Conservation (phyloP, 495 filamentous ascomycete species). For the Penicillium coprophilum region DNA sequence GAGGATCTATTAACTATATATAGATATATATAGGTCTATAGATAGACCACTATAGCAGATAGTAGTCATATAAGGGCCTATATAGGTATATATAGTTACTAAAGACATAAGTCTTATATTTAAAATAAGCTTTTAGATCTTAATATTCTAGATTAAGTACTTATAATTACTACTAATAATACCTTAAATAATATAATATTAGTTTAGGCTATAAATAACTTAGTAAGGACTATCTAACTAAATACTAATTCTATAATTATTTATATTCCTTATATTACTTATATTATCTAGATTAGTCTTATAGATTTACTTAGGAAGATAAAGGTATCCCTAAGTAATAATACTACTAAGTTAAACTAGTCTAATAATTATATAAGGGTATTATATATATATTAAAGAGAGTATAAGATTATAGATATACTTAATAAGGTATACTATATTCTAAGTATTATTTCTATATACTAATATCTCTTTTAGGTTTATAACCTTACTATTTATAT, state of each 20-base stretch:
- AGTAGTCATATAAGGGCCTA: too few relatives aligned
- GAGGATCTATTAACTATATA: too few relatives aligned
- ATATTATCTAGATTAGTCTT: neutral
- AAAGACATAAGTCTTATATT: too few relatives aligned
- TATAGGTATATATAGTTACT: too few relatives aligned
- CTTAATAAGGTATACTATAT: neutral
- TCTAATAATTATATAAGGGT: neutral
- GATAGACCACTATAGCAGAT: too few relatives aligned
- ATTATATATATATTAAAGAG: neutral
- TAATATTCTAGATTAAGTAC: neutral
- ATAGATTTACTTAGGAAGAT: neutral
- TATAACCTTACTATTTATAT: neutral
- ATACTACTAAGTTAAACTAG: neutral
- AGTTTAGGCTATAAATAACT: neutral
- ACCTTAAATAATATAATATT: neutral
- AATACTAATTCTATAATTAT: neutral
- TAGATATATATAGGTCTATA: too few relatives aligned
- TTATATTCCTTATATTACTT: neutral
- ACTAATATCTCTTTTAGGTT: neutral
- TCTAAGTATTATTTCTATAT: neutral
- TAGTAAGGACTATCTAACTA: neutral
- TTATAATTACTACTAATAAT: neutral
- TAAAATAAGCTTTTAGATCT: too few relatives aligned
- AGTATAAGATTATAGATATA: neutral
- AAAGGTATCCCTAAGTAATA: neutral